Conservation (phyloP, 2,329 filamentous ascomycete species). For the Alternaria consortialis region DNA sequence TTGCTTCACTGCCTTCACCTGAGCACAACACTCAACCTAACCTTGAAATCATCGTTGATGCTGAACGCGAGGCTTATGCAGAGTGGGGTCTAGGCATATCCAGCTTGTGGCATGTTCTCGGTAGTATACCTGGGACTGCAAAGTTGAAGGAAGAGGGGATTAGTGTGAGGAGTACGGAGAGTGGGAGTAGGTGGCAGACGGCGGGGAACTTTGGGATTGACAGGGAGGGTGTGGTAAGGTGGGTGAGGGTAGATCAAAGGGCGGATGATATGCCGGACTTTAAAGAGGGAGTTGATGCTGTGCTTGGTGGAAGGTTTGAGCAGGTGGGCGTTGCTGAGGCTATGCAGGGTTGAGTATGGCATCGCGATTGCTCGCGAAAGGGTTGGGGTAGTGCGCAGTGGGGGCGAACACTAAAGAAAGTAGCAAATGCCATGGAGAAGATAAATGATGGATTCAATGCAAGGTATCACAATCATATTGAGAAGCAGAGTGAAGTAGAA, state of each 20-base stretch:
- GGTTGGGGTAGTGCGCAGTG: too few relatives aligned
- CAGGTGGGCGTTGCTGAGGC: not conserved
- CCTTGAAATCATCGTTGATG: constrained; percentile 68
- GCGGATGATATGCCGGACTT: constrained; percentile 66
- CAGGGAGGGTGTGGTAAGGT: constrained; percentile 61
- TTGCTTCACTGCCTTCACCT: constrained; percentile 37
- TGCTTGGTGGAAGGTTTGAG: constrained; percentile 6
- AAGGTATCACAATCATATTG: constrained; percentile 8
- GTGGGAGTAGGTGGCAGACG: constrained; percentile 74
- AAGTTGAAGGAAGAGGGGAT: constrained; percentile 70
- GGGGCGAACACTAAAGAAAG: too few relatives aligned
- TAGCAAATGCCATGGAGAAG: too few relatives aligned
- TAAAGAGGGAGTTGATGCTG: constrained; percentile 54
- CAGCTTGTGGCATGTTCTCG: constrained; percentile 68
- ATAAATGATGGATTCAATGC: not conserved
- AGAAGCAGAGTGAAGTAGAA: constrained; percentile 30
- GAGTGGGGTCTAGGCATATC: constrained; percentile 72
- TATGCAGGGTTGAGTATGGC: not conserved
- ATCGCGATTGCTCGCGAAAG: too few relatives aligned
- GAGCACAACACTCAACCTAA: constrained; percentile 57
- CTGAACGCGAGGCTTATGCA: constrained; percentile 67
- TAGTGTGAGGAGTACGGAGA: constrained; percentile 71
- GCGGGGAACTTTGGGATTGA: constrained; percentile 71
- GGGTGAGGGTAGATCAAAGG: constrained; percentile 58
- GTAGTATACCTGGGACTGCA: constrained; percentile 66